A percentile compares a stretch with the other conserved stretches of the same genome.
Evolutionary conservation across 495 filamentous ascomycete genomes (phyloP).

Genomic region (Hypoxylon rickii): DNA sequence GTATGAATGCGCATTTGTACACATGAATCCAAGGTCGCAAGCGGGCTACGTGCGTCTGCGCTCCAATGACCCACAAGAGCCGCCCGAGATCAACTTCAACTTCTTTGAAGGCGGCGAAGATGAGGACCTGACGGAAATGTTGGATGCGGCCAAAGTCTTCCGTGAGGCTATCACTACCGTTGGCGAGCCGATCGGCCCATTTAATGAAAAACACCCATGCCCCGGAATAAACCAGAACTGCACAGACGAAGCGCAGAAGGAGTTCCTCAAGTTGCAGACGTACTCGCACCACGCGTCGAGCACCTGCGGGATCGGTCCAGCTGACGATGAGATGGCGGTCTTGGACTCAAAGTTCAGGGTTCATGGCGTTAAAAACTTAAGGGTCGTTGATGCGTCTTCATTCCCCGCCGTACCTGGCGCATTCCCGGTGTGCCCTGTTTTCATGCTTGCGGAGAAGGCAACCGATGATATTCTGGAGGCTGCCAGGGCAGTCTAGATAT

Average conservation of each 20-base stretch:
- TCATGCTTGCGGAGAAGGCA: slow-evolving; percentile 68
- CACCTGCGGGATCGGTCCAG: slow-evolving; percentile 54
- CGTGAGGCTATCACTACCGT: slow-evolving; percentile 46
- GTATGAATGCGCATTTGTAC: slow-evolving; percentile 52
- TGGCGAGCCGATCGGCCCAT: slow-evolving; percentile 41
- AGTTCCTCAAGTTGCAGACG: slow-evolving; percentile 52
- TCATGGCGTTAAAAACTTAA: slow-evolving; percentile 49
- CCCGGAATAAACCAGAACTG: slow-evolving; percentile 42
- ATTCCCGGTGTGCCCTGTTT: slow-evolving; percentile 64
- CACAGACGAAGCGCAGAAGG: slow-evolving; percentile 45
- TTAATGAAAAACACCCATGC: slow-evolving; percentile 50
- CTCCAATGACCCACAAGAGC: slow-evolving; percentile 57
- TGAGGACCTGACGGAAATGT: slow-evolving; percentile 52
- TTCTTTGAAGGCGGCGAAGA: slow-evolving; percentile 54
- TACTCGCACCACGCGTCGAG: slow-evolving; percentile 58
- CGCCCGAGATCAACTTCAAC: slow-evolving; percentile 60
- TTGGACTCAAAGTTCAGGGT: slow-evolving; percentile 58
- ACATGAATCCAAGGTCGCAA: slow-evolving; percentile 55
- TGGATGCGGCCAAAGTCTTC: slow-evolving; percentile 55
- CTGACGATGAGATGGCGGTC: slow-evolving; percentile 54
- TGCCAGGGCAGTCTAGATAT: slow-evolving; percentile 36
- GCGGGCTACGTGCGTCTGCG: slow-evolving; percentile 54
- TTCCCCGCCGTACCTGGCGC: slow-evolving; percentile 61
- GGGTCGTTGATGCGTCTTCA: slow-evolving; percentile 60
- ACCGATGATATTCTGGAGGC: slow-evolving; percentile 63